Evolutionary conservation across 2,329 filamentous ascomycete genomes (phyloP).

Genomic region (Penicillium sp.): DNA sequence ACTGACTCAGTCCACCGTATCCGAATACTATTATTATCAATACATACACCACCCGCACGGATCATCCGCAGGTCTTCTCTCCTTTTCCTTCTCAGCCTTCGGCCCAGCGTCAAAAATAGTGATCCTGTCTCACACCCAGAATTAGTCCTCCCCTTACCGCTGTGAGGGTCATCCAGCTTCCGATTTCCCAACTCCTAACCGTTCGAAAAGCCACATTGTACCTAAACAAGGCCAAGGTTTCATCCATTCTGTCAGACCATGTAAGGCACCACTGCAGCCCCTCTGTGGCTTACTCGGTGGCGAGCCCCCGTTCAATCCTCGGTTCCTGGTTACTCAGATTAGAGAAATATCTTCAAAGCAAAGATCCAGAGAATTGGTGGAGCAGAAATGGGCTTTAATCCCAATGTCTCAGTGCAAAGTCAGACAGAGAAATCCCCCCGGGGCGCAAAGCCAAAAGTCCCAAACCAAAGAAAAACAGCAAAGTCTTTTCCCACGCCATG

Average conservation of each 20-base stretch:
- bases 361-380: not conserved
- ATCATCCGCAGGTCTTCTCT: not conserved
- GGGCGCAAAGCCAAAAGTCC: not conserved
- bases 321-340: not conserved
- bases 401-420: not conserved
- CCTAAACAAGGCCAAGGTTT: constrained; percentile 2
- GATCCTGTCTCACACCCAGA: constrained; percentile 8
- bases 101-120: not conserved
- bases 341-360: not conserved
- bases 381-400: not conserved
- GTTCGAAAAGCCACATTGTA: not conserved
- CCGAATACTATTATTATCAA: not conserved
- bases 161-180: not conserved
- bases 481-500: constrained; percentile 14
- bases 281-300: constrained; percentile 4
- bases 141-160: constrained; percentile 11
- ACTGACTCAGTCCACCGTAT: not conserved
- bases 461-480: constrained; percentile 13
- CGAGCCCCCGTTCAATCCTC: not conserved
- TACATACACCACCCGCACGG: constrained; percentile 1
- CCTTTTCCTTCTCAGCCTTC: not conserved
- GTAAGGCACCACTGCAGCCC: constrained; percentile 2
- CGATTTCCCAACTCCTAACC: not conserved
- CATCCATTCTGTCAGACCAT: constrained; percentile 1
- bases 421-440: not conserved